Evolutionary conservation across 2,329 filamentous ascomycete species (phyloP).

Genomic region (Sordariomycetes sp.): DNA sequence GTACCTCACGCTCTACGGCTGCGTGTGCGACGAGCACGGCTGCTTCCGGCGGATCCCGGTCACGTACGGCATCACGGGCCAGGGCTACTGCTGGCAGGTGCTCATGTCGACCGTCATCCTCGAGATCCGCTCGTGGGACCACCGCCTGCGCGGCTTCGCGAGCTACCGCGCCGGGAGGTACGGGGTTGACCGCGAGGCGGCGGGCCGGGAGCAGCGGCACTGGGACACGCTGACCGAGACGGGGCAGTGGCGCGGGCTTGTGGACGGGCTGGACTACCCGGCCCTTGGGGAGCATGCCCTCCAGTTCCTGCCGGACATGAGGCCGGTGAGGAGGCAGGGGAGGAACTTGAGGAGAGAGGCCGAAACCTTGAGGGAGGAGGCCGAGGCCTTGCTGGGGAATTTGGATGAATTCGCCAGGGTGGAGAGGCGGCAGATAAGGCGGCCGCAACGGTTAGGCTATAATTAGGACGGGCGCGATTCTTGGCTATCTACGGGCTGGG

Average conservation of each 20-base stretch:
- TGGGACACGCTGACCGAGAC: neutral
- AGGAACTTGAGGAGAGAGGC: neutral
- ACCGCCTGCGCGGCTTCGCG: neutral
- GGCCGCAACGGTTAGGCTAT: too few species aligned
- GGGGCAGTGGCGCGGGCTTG: neutral
- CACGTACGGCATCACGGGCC: neutral
- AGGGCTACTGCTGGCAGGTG: neutral
- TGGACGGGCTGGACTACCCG: neutral
- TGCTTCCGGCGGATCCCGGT: neutral
- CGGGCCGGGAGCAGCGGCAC: neutral
- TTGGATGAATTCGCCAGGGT: neutral
- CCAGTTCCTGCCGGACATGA: neutral
- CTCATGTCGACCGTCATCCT: neutral
- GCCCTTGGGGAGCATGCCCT: neutral
- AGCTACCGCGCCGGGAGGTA: neutral
- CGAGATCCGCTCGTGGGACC: neutral
- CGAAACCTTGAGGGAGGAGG: neutral
- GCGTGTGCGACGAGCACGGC: neutral
- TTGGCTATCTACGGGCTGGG: neutral
- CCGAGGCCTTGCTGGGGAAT: neutral
- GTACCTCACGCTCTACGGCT: neutral
- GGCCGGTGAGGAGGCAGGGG: neutral
- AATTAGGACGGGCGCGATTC: too few species aligned
- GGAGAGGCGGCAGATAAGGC: neutral
- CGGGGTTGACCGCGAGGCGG: neutral